phyloP scores from a whole-genome alignment of 2,329 filamentous ascomycete species.

The Botrytis medusae region DNA sequence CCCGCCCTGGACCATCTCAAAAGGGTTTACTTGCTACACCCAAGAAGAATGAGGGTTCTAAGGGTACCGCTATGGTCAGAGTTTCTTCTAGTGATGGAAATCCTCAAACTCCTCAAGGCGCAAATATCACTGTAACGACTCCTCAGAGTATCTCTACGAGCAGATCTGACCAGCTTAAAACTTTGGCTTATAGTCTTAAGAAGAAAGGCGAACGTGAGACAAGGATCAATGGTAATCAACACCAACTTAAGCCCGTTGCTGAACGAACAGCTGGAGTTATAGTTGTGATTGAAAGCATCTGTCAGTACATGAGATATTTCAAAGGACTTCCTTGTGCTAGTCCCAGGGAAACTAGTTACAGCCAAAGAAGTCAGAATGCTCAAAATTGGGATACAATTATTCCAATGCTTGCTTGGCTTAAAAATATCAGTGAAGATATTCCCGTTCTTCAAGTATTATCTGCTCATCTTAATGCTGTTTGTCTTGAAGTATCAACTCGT shows the following conservation, averaged over 20 bases:
- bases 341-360: conserved; percentile 39
- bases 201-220: conserved; percentile 37
- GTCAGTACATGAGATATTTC: conserved; percentile 38
- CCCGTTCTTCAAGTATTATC: conserved; percentile 13
- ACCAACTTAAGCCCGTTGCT: conserved; percentile 21
- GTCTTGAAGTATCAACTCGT: conserved; percentile 15
- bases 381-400: conserved; percentile 43
- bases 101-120: conserved; percentile 42
- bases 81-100: conserved; percentile 44
- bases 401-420: conserved; percentile 2
- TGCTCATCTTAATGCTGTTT: conserved; percentile 17
- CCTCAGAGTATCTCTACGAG: conserved; percentile 35
- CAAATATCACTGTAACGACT: conserved; percentile 35
- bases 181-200: conserved; percentile 35
- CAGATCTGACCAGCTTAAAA: conserved; percentile 14
- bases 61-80: conserved; percentile 43
- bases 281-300: conserved; percentile 36
- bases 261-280: conserved; percentile 34
- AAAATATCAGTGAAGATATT: conserved; percentile 9
- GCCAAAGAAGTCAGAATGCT: background rate
- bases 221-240: conserved; percentile 28
- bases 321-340: conserved; percentile 18
- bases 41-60: conserved; percentile 43
- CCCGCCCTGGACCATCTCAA: conserved; percentile 30
- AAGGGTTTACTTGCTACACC: conserved; percentile 43